phyloP scores from a whole-genome alignment of 176 grass and related monocot genomes.

The Paspalum vaginatum region DNA sequence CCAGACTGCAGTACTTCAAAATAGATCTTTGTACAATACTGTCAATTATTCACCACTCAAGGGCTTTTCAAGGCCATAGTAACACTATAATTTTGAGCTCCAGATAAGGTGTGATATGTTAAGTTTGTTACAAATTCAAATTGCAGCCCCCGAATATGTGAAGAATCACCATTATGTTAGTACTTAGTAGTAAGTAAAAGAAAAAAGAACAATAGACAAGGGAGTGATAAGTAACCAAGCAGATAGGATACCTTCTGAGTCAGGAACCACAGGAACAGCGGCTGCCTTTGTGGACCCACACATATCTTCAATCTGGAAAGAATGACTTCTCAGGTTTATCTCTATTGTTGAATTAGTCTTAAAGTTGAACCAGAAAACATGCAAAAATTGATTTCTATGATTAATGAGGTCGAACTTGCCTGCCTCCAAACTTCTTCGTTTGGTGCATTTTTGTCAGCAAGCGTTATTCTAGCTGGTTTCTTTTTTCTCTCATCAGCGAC shows the following conservation, averaged over 20 bases:
- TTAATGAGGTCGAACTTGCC: slow-evolving; percentile 48
- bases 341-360: slow-evolving; percentile 26
- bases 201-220: slow-evolving; percentile 1
- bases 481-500: slow-evolving; percentile 87
- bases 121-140: slow-evolving; percentile 28
- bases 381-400: neutral
- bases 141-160: neutral
- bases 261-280: slow-evolving; percentile 85
- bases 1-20: neutral
- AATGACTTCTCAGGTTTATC: slow-evolving; percentile 37
- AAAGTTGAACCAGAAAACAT: neutral
- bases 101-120: neutral
- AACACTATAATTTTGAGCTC: neutral
- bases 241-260: slow-evolving; percentile 79
- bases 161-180: neutral
- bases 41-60: neutral
- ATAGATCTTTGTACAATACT: neutral
- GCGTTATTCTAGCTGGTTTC: slow-evolving; percentile 88
- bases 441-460: slow-evolving; percentile 99
- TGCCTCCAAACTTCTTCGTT: slow-evolving; percentile 98
- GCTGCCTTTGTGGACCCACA: slow-evolving; percentile 67
- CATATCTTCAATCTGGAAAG: slow-evolving; percentile 91
- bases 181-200: neutral
- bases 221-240: slow-evolving; percentile 22
- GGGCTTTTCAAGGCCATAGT: neutral